Evolutionary conservation across 495 filamentous ascomycete genomes (phyloP).

Genomic region (Lichina pygmaea): DNA sequence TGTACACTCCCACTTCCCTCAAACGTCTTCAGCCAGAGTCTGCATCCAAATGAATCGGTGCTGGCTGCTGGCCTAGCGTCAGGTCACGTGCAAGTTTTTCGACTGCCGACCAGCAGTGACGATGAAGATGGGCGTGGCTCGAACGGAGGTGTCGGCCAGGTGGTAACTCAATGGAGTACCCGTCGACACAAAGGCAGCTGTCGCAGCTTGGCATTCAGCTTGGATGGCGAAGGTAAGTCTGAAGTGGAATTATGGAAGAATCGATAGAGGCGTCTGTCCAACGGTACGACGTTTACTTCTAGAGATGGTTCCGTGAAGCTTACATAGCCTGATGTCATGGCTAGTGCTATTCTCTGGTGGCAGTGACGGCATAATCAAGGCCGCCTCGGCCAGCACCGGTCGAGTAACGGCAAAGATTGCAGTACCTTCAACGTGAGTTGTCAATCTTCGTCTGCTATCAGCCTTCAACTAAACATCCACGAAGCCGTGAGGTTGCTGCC

Average conservation of each 20-base stretch:
- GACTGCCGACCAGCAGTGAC: conserved; percentile 32
- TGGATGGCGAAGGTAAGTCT: conserved; percentile 34
- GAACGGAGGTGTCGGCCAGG: conserved; percentile 34
- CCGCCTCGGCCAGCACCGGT: conserved; percentile 54
- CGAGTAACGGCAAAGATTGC: conserved; percentile 50
- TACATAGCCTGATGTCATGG: neutral
- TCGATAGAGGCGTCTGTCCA: too few relatives aligned
- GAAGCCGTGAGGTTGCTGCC: neutral
- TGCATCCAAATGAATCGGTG: conserved; percentile 62
- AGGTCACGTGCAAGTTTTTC: conserved; percentile 70
- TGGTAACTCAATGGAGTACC: conserved; percentile 72
- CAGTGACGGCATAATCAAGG: conserved; percentile 73
- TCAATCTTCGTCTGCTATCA: neutral
- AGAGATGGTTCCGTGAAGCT: neutral
- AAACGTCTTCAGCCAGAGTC: conserved; percentile 69
- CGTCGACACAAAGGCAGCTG: conserved; percentile 82
- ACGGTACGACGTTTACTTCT: neutral
- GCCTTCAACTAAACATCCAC: neutral
- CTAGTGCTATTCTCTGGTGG: conserved; percentile 62
- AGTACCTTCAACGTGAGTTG: conserved; percentile 16
- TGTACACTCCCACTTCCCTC: conserved; percentile 68
- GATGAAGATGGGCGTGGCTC: conserved; percentile 19
- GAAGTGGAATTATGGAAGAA: neutral
- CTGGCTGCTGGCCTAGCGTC: conserved; percentile 61
- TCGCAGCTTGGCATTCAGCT: conserved; percentile 44